These are phyloP conservation scores for Lichtheimia ramosa DNA, from an alignment of 371 early-diverging fungal species.

Conservation along the genomic window DNA sequence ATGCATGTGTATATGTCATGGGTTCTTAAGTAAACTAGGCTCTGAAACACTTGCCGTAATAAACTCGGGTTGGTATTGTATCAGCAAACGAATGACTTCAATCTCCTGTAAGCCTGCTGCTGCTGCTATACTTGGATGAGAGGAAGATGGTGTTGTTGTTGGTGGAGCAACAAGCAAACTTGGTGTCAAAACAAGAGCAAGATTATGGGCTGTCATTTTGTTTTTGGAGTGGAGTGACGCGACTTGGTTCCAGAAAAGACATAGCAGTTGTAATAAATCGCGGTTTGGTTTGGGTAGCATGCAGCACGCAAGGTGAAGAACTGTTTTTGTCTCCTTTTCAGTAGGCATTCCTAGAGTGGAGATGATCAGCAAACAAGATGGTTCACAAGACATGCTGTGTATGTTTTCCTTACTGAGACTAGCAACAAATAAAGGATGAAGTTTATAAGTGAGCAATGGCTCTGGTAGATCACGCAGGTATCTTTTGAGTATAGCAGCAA, in stretches of 20 bases:
- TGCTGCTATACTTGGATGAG: constrained; percentile 38
- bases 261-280: constrained; percentile 84
- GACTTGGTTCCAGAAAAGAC: constrained; percentile 83
- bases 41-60: constrained; percentile 51
- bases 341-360: constrained; percentile 36
- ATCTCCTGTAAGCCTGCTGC: constrained; percentile 63
- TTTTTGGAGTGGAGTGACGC: constrained; percentile 67
- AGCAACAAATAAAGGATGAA: constrained; percentile 79
- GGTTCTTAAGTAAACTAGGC: background rate
- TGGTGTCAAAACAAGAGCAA: constrained; percentile 93
- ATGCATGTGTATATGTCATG: background rate
- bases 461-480: constrained; percentile 94
- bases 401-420: constrained; percentile 49
- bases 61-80: constrained; percentile 70
- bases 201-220: constrained; percentile 87
- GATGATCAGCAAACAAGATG: background rate
- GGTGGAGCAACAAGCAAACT: constrained; percentile 79
- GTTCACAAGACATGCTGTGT: too few species aligned
- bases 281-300: constrained; percentile 89
- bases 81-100: constrained; percentile 70
- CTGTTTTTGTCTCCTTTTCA: constrained; percentile 43
- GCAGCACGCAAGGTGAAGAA: constrained; percentile 78
- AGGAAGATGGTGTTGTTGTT: constrained; percentile 40
- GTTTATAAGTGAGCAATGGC: constrained; percentile 86
- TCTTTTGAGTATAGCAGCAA: constrained; percentile 92